phyloP scores from a whole-genome alignment of 192 early-diverging fungal genomes.

The Phycomyces nitens region DNA sequence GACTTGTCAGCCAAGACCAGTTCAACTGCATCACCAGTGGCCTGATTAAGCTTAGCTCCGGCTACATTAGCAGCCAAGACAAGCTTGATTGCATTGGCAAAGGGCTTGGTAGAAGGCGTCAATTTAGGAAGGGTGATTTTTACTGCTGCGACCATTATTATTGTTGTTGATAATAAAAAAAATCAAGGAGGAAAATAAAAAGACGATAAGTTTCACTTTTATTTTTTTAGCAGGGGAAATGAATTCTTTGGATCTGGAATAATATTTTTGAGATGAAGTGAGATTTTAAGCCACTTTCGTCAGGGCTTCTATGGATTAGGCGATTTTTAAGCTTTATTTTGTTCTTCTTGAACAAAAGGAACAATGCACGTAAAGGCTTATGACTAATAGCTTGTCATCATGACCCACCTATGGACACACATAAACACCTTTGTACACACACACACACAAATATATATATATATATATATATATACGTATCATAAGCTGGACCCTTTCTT shows the following conservation, averaged over 20 bases:
- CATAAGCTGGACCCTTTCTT: too few species aligned
- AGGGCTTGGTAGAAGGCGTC: constrained; percentile 10
- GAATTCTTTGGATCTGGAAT: too few species aligned
- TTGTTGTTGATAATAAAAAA: constrained; percentile 2
- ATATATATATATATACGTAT: not conserved
- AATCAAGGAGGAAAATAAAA: constrained; percentile 12
- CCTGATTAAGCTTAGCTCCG: constrained; percentile 1
- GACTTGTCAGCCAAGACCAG: constrained; percentile 4
- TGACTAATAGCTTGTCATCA: not conserved
- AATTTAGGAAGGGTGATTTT: constrained; percentile 21
- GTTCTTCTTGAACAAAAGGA: not conserved
- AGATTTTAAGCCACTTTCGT: constrained; percentile 6
- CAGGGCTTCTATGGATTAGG: not conserved
- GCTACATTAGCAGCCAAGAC: constrained; percentile 16
- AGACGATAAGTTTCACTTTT: constrained; percentile 3
- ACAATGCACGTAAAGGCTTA: not conserved
- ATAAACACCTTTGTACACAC: not conserved
- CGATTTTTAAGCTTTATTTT: not conserved
- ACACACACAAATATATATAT: not conserved
- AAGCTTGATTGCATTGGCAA: constrained; percentile 21
- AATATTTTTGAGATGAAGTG: not conserved
- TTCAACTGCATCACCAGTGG: constrained; percentile 11
- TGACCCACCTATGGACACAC: not conserved
- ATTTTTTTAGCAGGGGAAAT: not conserved
- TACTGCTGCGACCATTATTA: constrained; percentile 7